Percentiles rank a stretch among this genome's conserved stretches.
Evolutionary conservation across 352 stramenopile species (phyloP).

Genomic region (Pythium rhizo-oryzae): DNA sequence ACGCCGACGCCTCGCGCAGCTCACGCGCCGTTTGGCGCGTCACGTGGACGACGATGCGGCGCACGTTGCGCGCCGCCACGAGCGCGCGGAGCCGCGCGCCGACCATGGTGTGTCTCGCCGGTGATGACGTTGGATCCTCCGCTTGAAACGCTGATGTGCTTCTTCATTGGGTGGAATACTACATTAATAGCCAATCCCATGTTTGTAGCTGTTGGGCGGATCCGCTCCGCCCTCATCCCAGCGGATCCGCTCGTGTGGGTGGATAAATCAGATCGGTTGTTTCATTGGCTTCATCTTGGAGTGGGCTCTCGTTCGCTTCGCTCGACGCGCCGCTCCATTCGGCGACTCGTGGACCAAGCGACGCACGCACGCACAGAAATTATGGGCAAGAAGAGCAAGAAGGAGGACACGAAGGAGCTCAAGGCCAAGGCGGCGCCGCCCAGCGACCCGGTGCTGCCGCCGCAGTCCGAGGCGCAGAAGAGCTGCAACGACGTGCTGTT

Average conservation of each 20-base stretch:
- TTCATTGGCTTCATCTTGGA: not conserved
- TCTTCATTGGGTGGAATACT: not conserved
- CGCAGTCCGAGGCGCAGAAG: slow-evolving; percentile 38
- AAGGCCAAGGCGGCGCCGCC: slow-evolving; percentile 14
- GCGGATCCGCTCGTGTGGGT: slow-evolving; percentile 19
- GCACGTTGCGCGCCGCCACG: slow-evolving; percentile 45
- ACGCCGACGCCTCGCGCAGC: slow-evolving; percentile 11
- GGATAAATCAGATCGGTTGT: slow-evolving; percentile 27
- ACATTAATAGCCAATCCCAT: slow-evolving; percentile 1
- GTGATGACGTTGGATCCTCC: too few relatives aligned
- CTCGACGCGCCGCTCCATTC: not conserved
- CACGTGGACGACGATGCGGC: slow-evolving; percentile 53
- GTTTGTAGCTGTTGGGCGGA: not conserved
- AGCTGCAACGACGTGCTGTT: slow-evolving; percentile 84
- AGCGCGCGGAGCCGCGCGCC: slow-evolving; percentile 14
- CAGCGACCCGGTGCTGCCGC: slow-evolving; percentile 27
- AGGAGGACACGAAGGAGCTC: slow-evolving; percentile 34
- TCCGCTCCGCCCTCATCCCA: not conserved
- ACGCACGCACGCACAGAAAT: not conserved
- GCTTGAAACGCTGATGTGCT: too few relatives aligned
- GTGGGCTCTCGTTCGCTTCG: not conserved
- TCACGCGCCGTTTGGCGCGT: slow-evolving; percentile 16
- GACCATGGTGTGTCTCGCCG: not conserved
- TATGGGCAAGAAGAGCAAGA: slow-evolving; percentile 30
- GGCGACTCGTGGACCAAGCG: not conserved